These are phyloP conservation scores for Colletotrichum siamense DNA, from an alignment of 2,329 filamentous ascomycete species.

Conservation along the genomic window DNA sequence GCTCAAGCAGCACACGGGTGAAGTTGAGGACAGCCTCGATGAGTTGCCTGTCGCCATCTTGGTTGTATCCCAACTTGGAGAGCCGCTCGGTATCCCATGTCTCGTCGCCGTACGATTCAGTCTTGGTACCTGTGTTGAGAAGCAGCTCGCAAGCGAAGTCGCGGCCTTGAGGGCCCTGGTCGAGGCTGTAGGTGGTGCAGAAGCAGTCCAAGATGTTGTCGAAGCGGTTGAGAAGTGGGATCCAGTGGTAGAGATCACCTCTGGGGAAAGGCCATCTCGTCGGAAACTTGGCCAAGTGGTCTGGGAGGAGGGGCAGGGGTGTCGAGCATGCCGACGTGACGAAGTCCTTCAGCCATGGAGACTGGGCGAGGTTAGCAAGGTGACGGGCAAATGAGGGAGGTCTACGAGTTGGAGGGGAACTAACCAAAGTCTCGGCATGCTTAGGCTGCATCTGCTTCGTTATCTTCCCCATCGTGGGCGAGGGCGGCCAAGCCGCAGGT, in stretches of 20 bases:
- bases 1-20: constrained; percentile 86
- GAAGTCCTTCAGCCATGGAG: constrained; percentile 85
- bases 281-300: constrained; percentile 80
- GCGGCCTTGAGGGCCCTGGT: constrained; percentile 78
- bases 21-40: constrained; percentile 84
- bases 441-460: constrained; percentile 71
- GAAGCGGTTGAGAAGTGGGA: constrained; percentile 90
- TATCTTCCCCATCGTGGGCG: constrained; percentile 70
- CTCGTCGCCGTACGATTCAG: constrained; percentile 56
- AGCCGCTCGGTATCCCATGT: constrained; percentile 54
- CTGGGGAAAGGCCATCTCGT: constrained; percentile 93
- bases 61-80: constrained; percentile 64
- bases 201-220: constrained; percentile 86
- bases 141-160: constrained; percentile 75
- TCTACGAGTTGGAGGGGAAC: constrained; percentile 28
- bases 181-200: constrained; percentile 79
- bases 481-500: constrained; percentile 64
- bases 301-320: constrained; percentile 78
- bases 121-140: constrained; percentile 59
- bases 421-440: constrained; percentile 71
- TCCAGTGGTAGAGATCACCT: constrained; percentile 98
- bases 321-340: constrained; percentile 72
- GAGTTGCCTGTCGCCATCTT: constrained; percentile 81
- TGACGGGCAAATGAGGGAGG: not conserved
- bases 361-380: constrained; percentile 57